Conservation (phyloP, 2,329 filamentous ascomycete species). For the Dactylellina sp. region DNA sequence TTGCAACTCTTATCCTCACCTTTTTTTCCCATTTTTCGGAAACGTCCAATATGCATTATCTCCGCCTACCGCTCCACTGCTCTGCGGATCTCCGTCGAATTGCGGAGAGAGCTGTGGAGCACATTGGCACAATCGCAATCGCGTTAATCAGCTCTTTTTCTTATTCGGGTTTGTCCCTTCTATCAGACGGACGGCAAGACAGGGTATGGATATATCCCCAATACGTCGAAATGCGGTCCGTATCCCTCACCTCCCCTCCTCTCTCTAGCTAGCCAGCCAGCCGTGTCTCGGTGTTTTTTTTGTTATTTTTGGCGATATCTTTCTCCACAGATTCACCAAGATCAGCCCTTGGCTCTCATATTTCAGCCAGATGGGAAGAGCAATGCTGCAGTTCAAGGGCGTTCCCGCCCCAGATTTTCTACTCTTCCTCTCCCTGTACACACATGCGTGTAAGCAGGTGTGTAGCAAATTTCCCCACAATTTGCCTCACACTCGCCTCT, state of each 20-base stretch:
- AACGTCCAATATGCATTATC: slow-evolving; percentile 37
- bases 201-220: not conserved
- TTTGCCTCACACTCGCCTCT: slow-evolving; percentile 9
- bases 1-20: too few species aligned
- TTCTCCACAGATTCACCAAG: slow-evolving; percentile 32
- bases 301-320: slow-evolving; percentile 26
- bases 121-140: not conserved
- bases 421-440: too few species aligned
- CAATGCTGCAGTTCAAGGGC: too few species aligned
- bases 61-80: slow-evolving; percentile 34
- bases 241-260: slow-evolving; percentile 16
- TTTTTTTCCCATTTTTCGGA: slow-evolving; percentile 8
- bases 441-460: too few species aligned
- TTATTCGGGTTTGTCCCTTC: not conserved
- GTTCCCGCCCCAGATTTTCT: slow-evolving; percentile 31
- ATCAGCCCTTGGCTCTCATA: slow-evolving; percentile 11
- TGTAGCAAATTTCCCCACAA: slow-evolving; percentile 19
- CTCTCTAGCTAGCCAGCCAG: slow-evolving; percentile 4
- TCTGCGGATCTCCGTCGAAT: slow-evolving; percentile 27
- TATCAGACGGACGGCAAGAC: slow-evolving; percentile 25
- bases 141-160: not conserved
- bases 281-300: slow-evolving; percentile 15
- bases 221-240: slow-evolving; percentile 38
- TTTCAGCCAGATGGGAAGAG: too few species aligned
- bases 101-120: slow-evolving; percentile 8